phyloP scores from a whole-genome alignment of 371 early-diverging fungal genomes.

The Zopfochytrium polystomum region DNA sequence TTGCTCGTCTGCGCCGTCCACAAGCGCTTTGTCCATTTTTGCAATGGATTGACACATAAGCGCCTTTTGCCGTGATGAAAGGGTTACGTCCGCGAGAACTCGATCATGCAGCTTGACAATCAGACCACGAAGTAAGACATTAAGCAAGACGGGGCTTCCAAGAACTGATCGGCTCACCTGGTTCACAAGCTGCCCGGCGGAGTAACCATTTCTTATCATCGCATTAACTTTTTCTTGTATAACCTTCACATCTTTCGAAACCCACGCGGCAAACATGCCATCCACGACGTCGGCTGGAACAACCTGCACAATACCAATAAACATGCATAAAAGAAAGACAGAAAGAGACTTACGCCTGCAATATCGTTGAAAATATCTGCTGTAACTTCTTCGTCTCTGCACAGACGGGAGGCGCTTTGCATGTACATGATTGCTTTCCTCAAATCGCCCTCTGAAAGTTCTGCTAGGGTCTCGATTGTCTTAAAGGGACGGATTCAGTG shows the following conservation, averaged over 20 bases:
- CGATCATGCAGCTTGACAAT: constrained; percentile 53
- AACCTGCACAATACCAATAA: constrained; percentile 22
- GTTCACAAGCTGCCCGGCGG: constrained; percentile 66
- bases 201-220: constrained; percentile 69
- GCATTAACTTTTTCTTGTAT: constrained; percentile 53
- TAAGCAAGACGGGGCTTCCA: background rate
- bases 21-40: constrained; percentile 64
- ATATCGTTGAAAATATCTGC: constrained; percentile 68
- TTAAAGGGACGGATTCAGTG: constrained; percentile 25
- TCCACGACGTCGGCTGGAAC: constrained; percentile 62
- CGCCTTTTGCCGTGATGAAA: constrained; percentile 71
- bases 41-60: constrained; percentile 61
- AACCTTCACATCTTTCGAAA: constrained; percentile 22
- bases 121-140: background rate
- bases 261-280: constrained; percentile 54
- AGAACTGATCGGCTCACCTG: constrained; percentile 49
- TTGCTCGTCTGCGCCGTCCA: constrained; percentile 87
- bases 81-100: constrained; percentile 55
- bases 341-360: constrained; percentile 63
- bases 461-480: constrained; percentile 71
- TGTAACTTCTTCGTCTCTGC: constrained; percentile 53
- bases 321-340: background rate
- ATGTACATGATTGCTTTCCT: constrained; percentile 88
- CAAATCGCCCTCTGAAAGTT: constrained; percentile 84
- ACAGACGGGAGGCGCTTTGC: constrained; percentile 76